These are phyloP conservation scores for Talaromyces nanjingensis DNA, from an alignment of 495 filamentous ascomycete genomes.

Conservation along the genomic window DNA sequence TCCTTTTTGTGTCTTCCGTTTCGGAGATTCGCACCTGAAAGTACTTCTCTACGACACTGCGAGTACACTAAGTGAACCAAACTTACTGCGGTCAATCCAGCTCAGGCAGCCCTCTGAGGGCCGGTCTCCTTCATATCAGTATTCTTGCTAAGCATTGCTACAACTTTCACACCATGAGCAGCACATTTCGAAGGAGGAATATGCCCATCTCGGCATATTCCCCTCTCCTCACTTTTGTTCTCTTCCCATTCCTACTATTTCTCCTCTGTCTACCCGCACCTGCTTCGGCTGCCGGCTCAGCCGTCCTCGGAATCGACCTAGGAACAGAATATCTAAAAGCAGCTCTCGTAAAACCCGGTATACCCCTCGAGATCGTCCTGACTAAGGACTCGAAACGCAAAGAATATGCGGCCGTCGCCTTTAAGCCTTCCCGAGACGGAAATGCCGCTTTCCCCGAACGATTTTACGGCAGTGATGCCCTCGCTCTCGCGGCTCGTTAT, in stretches of 20 bases:
- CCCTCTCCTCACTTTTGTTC: conserved; percentile 29
- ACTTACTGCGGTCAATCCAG: not conserved
- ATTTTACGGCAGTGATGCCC: conserved; percentile 84
- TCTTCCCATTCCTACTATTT: conserved; percentile 43
- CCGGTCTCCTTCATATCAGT: not conserved
- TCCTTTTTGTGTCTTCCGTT: not conserved
- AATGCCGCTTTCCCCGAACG: conserved; percentile 72
- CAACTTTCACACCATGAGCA: conserved; percentile 32
- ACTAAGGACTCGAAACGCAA: conserved; percentile 99
- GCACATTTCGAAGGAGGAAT: conserved; percentile 25
- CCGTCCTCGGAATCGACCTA: conserved; percentile 87
- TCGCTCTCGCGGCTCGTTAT: conserved; percentile 79
- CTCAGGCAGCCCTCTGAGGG: not conserved
- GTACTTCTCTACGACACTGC: not conserved
- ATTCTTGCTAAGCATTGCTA: not conserved
- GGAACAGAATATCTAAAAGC: conserved; percentile 98
- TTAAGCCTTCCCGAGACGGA: conserved; percentile 68
- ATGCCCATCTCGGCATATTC: conserved; percentile 20
- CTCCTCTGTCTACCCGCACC: conserved; percentile 51
- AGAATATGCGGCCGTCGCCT: conserved; percentile 83
- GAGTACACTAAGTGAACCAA: not conserved
- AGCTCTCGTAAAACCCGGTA: conserved; percentile 91
- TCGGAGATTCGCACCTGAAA: not conserved
- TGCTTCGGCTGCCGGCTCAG: conserved; percentile 55
- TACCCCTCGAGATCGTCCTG: conserved; percentile 95